Evolutionary conservation across 768 basidiomycete genomes (phyloP).

Genomic region (Mycena latifolia): DNA sequence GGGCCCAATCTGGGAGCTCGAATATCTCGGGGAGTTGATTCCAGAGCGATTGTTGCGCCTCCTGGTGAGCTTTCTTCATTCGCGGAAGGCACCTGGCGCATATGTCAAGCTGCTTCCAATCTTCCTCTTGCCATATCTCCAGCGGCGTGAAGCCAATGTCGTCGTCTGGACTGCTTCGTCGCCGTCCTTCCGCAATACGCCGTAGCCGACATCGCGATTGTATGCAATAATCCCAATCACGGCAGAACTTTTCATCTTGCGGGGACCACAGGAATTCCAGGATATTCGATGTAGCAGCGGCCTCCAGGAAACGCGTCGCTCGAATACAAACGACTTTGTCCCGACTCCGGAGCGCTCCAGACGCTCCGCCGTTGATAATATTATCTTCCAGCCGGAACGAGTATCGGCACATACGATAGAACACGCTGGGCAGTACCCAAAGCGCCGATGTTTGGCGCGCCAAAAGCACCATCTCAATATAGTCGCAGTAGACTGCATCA

Average conservation of each 20-base stretch:
- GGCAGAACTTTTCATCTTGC: no score
- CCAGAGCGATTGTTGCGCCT: not conserved
- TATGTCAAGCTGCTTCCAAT: not conserved
- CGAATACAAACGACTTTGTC: not conserved
- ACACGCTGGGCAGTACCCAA: constrained; percentile 13
- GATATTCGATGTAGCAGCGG: not conserved
- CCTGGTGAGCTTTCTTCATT: not conserved
- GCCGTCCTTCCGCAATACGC: not conserved
- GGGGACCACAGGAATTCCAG: not conserved
- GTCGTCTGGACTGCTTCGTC: not conserved
- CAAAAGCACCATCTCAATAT: not conserved
- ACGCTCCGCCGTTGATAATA: no score
- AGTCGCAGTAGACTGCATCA: not conserved
- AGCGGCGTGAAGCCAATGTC: not conserved
- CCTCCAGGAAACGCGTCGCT: not conserved
- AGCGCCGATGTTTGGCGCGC: constrained; percentile 4
- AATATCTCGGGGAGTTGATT: not conserved
- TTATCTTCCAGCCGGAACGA: not conserved
- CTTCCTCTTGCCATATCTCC: not conserved
- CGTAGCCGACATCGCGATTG: not conserved
- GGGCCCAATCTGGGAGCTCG: not conserved
- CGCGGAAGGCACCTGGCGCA: not conserved
- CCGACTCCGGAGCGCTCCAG: not conserved
- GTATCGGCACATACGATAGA: not conserved
- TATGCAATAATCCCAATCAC: not conserved